Conservation (phyloP, 495 filamentous ascomycete genomes). For the Podospora pseudocomata region DNA sequence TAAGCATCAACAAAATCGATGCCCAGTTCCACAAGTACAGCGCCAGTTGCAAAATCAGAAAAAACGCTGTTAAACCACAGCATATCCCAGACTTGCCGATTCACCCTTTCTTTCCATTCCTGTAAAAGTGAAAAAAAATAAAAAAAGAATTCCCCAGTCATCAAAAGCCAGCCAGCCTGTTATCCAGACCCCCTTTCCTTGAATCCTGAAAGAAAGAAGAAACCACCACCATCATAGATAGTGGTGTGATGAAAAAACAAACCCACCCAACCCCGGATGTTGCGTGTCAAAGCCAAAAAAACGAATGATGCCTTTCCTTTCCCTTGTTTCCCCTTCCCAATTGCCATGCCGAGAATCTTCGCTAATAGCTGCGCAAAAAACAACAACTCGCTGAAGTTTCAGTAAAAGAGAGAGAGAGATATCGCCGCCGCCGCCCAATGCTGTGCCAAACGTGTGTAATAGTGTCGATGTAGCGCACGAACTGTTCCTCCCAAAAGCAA, state of each 20-base stretch:
- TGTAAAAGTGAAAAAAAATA: not conserved
- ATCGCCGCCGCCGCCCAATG: not conserved
- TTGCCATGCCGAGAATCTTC: no score
- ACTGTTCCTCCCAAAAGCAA: not conserved
- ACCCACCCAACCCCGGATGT: not conserved
- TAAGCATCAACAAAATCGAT: not conserved
- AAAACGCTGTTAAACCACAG: not conserved
- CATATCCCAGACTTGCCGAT: not conserved
- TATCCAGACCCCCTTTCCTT: not conserved
- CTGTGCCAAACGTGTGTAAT: not conserved
- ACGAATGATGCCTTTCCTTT: no score
- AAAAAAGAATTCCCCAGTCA: not conserved
- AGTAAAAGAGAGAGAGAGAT: no score
- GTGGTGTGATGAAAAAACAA: not conserved
- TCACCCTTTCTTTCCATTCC: not conserved
- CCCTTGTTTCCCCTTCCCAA: no score
- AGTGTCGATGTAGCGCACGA: not conserved
- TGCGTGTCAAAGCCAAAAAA: no score
- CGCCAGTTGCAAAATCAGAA: not conserved
- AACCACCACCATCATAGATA: not conserved
- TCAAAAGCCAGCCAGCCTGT: no score
- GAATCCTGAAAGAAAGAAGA: not conserved
- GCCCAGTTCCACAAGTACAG: not conserved
- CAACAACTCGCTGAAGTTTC: no score
- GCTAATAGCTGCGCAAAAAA: no score